Evolutionary conservation across 2,329 filamentous ascomycete species (phyloP).

Genomic region (Cladorrhinum sp.): DNA sequence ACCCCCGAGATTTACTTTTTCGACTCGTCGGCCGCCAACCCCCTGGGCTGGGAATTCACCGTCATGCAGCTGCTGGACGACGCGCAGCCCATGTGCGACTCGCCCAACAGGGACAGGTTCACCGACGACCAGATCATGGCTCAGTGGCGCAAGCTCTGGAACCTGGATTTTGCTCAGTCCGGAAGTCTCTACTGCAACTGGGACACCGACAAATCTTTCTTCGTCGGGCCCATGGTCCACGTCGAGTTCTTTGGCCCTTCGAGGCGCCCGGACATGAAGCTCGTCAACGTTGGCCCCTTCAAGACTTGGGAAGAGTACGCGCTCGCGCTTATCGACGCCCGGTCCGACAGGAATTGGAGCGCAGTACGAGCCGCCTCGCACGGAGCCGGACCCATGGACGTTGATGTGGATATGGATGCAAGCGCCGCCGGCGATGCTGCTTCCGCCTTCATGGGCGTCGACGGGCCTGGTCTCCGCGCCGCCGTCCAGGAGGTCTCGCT

Average conservation of each 20-base stretch:
- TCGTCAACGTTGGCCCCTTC: not conserved
- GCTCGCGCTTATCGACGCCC: not conserved
- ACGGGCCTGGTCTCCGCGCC: not conserved
- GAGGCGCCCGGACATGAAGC: not conserved
- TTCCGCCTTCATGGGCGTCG: not conserved
- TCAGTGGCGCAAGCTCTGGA: not conserved
- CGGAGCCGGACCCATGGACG: not conserved
- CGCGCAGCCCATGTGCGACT: not conserved
- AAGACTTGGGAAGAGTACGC: not conserved
- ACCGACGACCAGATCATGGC: not conserved
- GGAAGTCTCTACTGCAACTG: not conserved
- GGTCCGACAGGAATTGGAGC: not conserved
- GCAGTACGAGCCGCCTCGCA: not conserved
- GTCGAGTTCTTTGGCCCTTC: not conserved
- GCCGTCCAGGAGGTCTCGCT: not conserved
- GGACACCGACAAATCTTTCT: not conserved
- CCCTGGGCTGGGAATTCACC: not conserved
- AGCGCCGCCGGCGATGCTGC: not conserved
- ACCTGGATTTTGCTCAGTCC: not conserved
- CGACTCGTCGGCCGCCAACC: not conserved
- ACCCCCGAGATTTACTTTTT: conserved; percentile 3
- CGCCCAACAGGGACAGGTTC: not conserved
- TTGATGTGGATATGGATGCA: not conserved
- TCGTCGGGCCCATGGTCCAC: conserved; percentile 1
- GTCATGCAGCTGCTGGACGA: not conserved